These are phyloP conservation scores for Porphyrellus sp. DNA, from an alignment of 1,284 basidiomycete genomes.

Conservation along the genomic window DNA sequence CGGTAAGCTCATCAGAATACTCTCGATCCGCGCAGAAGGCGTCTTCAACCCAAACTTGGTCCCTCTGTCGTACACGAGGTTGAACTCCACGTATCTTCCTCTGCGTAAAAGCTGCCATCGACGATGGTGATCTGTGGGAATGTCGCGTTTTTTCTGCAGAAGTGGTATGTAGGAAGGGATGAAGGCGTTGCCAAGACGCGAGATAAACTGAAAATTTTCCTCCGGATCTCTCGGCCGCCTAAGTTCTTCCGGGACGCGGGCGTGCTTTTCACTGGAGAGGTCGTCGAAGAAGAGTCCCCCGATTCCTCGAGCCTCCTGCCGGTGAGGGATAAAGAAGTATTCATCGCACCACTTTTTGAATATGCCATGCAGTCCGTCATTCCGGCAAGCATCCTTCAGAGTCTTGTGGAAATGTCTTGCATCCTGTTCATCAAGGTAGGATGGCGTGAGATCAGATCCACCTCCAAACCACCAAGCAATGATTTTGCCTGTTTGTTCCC, in stretches of 20 bases:
- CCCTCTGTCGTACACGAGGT: conserved; percentile 84
- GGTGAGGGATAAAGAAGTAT: conserved; percentile 95
- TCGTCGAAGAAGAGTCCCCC: conserved; percentile 98
- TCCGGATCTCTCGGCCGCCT: conserved; percentile 54
- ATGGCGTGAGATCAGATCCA: conserved; percentile 93
- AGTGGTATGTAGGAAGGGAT: conserved; percentile 89
- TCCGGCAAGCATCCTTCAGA: conserved; percentile 76
- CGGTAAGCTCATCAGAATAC: conserved; percentile 89
- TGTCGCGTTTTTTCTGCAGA: conserved; percentile 56
- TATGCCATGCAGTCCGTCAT: conserved; percentile 69
- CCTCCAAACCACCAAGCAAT: conserved; percentile 99
- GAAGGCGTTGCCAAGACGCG: conserved; percentile 72
- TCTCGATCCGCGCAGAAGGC: conserved; percentile 89
- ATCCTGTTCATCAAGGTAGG: conserved; percentile 89
- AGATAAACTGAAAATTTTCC: conserved; percentile 76
- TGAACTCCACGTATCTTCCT: conserved; percentile 94
- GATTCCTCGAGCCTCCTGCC: conserved; percentile 85
- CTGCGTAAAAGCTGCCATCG: conserved; percentile 89
- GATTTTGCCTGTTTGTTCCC: conserved; percentile 40
- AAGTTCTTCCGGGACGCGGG: conserved; percentile 48
- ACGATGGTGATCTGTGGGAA: conserved; percentile 64
- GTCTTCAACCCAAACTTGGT: conserved; percentile 89
- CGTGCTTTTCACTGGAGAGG: conserved; percentile 60
- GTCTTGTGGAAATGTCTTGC: conserved; percentile 84
- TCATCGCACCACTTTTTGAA: conserved; percentile 98